Percentiles rank a stretch among this genome's conserved stretches.
These are phyloP conservation scores for Geotrichum fermentans DNA, from an alignment of 1,139 yeast genomes.

Conservation along the genomic window DNA sequence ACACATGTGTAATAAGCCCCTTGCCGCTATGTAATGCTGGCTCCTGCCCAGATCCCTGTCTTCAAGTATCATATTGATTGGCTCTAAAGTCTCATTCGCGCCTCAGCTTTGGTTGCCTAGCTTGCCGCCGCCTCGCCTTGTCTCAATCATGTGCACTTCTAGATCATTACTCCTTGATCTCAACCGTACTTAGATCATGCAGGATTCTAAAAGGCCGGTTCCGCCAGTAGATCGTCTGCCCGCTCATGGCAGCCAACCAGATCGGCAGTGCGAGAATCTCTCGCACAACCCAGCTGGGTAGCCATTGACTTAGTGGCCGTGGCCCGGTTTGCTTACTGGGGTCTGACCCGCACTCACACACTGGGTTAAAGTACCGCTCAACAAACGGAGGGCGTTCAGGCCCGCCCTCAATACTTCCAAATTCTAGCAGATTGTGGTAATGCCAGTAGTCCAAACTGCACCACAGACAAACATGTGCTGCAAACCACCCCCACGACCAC, in stretches of 20 bases:
- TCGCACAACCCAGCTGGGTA: constrained; percentile 57
- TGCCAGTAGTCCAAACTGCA: constrained; percentile 58
- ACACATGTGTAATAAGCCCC: too few species aligned
- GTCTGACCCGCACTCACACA: background rate
- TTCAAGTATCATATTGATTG: too few species aligned
- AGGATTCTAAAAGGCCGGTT: constrained; percentile 70
- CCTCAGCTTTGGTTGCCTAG: too few species aligned
- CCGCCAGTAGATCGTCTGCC: constrained; percentile 78
- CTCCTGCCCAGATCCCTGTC: too few species aligned
- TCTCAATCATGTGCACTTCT: too few species aligned
- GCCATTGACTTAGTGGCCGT: constrained; percentile 36
- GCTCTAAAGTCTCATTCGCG: too few species aligned
- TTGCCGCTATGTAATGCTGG: too few species aligned
- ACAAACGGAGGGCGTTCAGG: constrained; percentile 32
- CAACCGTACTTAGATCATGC: constrained; percentile 73
- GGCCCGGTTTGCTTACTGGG: constrained; percentile 3
- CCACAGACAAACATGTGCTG: constrained; percentile 61
- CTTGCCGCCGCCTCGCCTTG: too few species aligned
- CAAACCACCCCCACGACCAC: constrained; percentile 42
- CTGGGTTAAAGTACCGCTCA: constrained; percentile 29
- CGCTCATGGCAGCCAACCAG: constrained; percentile 76
- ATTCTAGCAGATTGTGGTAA: constrained; percentile 44
- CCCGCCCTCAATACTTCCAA: constrained; percentile 32
- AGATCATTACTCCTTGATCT: constrained; percentile 33
- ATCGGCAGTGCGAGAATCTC: constrained; percentile 77